phyloP scores from a whole-genome alignment of 2,329 filamentous ascomycete species.

The Trematosphaeria pertusa region DNA sequence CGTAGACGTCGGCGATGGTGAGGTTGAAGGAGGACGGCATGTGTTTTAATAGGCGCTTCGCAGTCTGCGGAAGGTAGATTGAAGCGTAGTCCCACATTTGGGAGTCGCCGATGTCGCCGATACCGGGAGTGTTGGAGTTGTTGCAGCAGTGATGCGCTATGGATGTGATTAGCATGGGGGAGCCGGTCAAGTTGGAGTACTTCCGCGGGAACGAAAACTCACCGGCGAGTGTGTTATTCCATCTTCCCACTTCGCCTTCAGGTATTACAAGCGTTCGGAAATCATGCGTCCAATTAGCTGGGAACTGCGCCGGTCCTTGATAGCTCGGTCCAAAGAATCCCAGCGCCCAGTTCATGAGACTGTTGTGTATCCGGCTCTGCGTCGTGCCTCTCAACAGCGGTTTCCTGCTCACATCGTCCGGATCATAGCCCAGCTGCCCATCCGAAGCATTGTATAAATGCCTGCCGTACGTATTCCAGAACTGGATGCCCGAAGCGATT shows the following conservation, averaged over 20 bases:
- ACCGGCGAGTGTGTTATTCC: constrained; percentile 52
- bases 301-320: constrained; percentile 45
- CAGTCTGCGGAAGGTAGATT: constrained; percentile 55
- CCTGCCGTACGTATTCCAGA: constrained; percentile 63
- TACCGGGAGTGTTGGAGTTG: constrained; percentile 13
- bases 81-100: constrained; percentile 55
- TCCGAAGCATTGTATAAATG: constrained; percentile 58
- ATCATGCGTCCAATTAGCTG: constrained; percentile 51
- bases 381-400: constrained; percentile 62
- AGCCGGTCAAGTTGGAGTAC: background rate
- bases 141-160: constrained; percentile 13
- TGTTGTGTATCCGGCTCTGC: constrained; percentile 63
- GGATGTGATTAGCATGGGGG: background rate
- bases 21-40: constrained; percentile 58
- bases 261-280: constrained; percentile 60
- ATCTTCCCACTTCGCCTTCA: constrained; percentile 55
- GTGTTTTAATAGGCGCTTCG: constrained; percentile 55
- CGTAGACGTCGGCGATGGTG: constrained; percentile 59
- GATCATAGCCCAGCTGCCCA: constrained; percentile 58
- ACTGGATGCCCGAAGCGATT: constrained; percentile 57
- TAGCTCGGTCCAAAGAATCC: constrained; percentile 61
- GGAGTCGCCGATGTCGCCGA: constrained; percentile 51
- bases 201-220: background rate
- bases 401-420: constrained; percentile 55
- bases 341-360: constrained; percentile 60